These are phyloP conservation scores for Cladosporium sphaerospermum DNA, from an alignment of 2,329 filamentous ascomycete genomes.

Conservation along the genomic window DNA sequence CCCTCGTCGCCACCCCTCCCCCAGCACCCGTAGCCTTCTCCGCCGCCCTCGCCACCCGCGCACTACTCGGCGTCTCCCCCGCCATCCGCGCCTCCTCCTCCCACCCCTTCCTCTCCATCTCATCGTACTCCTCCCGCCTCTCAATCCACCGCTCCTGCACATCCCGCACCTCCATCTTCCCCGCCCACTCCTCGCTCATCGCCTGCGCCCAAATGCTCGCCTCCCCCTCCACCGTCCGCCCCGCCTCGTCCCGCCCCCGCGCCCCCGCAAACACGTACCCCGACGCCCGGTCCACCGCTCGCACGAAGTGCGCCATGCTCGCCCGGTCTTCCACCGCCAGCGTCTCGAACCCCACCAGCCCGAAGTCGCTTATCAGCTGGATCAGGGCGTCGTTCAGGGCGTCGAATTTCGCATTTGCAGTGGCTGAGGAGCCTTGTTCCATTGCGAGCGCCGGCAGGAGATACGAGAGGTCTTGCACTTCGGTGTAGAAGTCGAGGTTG, in stretches of 20 bases:
- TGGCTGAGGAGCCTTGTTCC: slow-evolving; percentile 51
- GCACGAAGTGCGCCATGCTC: slow-evolving; percentile 88
- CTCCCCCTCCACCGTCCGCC: slow-evolving; percentile 26
- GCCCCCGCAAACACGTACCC: slow-evolving; percentile 89
- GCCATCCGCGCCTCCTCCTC: slow-evolving; percentile 60
- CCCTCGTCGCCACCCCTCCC: slow-evolving; percentile 12
- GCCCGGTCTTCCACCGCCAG: slow-evolving; percentile 94
- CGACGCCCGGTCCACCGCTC: slow-evolving; percentile 82
- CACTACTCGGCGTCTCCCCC: slow-evolving; percentile 24
- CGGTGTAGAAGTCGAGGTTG: slow-evolving; percentile 94
- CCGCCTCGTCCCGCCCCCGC: slow-evolving; percentile 76
- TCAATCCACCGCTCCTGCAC: slow-evolving; percentile 96
- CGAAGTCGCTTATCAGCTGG: slow-evolving; percentile 80
- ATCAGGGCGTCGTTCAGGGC: slow-evolving; percentile 82
- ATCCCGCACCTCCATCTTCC: slow-evolving; percentile 74
- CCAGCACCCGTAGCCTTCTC: slow-evolving; percentile 7
- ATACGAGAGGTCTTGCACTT: slow-evolving; percentile 87
- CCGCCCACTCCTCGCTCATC: slow-evolving; percentile 62
- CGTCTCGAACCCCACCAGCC: slow-evolving; percentile 85
- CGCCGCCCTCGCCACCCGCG: slow-evolving; percentile 15
- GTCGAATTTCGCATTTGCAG: slow-evolving; percentile 57
- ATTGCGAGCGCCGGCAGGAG: slow-evolving; percentile 72
- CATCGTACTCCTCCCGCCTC: slow-evolving; percentile 79
- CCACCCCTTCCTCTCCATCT: slow-evolving; percentile 65
- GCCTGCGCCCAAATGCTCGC: slow-evolving; percentile 88